Evolutionary conservation across 139 green algal genomes (phyloP).

Genomic region (Picochlorum sp.): DNA sequence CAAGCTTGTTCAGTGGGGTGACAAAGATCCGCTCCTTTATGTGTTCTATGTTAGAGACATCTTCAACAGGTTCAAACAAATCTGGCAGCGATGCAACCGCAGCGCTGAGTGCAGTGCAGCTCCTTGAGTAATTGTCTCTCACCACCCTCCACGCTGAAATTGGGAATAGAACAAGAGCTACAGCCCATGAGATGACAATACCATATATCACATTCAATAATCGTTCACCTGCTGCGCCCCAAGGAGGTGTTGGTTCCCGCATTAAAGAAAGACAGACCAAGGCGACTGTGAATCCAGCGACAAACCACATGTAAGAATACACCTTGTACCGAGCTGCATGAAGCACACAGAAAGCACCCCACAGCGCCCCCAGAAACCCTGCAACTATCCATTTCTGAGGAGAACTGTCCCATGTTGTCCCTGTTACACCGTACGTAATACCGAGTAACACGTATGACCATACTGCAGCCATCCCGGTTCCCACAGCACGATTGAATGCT

Average conservation of each 20-base stretch:
- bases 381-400: background rate
- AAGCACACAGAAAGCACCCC: background rate
- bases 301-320: background rate
- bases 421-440: background rate
- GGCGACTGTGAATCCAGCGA: conserved; percentile 2
- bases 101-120: background rate
- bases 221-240: background rate
- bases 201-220: background rate
- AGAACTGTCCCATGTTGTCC: background rate
- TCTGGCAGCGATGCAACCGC: background rate
- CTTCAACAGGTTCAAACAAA: background rate
- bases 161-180: background rate
- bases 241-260: conserved; percentile 2
- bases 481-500: background rate
- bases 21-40: background rate
- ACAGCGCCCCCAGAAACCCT: background rate
- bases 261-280: background rate
- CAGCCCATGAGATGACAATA: background rate
- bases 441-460: conserved; percentile 1
- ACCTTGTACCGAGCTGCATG: background rate
- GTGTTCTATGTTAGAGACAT: background rate
- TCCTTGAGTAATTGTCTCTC: background rate
- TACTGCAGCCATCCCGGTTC: background rate
- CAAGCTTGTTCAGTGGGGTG: background rate
- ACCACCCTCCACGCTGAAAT: conserved; percentile 1